These are phyloP conservation scores for Naumovozyma dairenensis DNA, from an alignment of 805 yeast genomes.

Conservation along the genomic window DNA sequence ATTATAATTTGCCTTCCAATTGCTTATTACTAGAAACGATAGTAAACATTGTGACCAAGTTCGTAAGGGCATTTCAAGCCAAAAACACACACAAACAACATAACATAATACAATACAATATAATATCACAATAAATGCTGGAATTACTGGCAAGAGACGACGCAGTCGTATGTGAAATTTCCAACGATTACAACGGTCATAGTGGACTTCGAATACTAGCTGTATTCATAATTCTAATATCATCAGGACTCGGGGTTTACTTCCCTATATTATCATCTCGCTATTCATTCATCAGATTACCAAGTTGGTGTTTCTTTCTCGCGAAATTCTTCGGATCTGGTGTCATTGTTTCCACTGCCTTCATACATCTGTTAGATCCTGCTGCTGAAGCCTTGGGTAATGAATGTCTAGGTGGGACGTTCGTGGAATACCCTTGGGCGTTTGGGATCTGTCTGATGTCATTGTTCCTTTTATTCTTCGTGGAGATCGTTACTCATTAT, in stretches of 20 bases:
- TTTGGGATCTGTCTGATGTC: conserved; percentile 44
- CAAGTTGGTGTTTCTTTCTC: conserved; percentile 52
- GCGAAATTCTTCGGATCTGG: conserved; percentile 71
- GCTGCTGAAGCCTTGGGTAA: conserved; percentile 31
- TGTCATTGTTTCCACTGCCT: conserved; percentile 68
- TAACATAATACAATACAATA: no score
- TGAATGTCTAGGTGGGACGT: conserved; percentile 55
- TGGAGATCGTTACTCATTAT: conserved; percentile 40
- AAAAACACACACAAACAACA: no score
- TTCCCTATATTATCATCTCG: conserved; percentile 55
- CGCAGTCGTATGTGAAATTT: conserved; percentile 29
- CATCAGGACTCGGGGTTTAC: conserved; percentile 50
- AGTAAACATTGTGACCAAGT: no score
- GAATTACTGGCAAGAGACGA: conserved; percentile 13
- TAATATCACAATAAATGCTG: no score
- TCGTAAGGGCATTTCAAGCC: no score
- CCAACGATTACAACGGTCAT: conserved; percentile 38
- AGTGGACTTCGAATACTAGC: conserved; percentile 43
- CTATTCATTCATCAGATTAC: conserved; percentile 47
- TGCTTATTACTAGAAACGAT: no score
- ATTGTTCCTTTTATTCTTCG: conserved; percentile 36
- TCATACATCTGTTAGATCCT: conserved; percentile 54
- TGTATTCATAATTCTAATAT: conserved; percentile 49
- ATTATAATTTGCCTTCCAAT: no score
- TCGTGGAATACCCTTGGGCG: conserved; percentile 46